Percentiles rank a stretch among this genome's conserved stretches.
Conservation (phyloP, 805 yeast genomes). For the Candida berthetii region DNA sequence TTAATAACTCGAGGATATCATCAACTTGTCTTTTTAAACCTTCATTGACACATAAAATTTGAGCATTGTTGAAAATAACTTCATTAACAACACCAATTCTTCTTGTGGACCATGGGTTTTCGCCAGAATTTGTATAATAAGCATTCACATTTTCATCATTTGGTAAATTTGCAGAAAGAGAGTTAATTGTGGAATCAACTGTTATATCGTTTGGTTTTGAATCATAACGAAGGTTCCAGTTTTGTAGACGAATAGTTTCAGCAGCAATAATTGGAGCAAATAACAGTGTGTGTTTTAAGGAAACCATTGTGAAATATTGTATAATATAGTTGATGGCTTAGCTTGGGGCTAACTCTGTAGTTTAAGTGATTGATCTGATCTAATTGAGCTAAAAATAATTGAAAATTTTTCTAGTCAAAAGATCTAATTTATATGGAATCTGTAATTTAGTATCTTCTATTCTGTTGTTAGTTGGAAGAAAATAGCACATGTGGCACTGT, state of each 20-base stretch:
- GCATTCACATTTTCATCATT: conserved; percentile 4
- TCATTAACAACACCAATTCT: conserved; percentile 28
- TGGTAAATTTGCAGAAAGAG: conserved; percentile 3
- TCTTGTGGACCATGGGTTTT: conserved; percentile 28
- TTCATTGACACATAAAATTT: conserved; percentile 32
- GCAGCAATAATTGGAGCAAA: background rate
- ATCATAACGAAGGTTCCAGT: conserved; percentile 14
- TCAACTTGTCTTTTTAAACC: conserved; percentile 30
- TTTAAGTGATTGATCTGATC: too few species aligned
- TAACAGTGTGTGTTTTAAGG: background rate
- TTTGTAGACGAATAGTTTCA: conserved; percentile 2
- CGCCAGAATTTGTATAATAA: conserved; percentile 20
- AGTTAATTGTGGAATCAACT: conserved; percentile 3
- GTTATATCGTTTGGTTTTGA: conserved; percentile 9
- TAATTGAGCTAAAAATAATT: too few species aligned
- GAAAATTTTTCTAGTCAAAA: too few species aligned
- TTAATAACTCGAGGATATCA: conserved; percentile 25
- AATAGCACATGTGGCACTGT: too few species aligned
- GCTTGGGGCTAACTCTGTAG: too few species aligned
- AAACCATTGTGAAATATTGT: background rate
- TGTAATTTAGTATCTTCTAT: too few species aligned
- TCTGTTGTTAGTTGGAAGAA: too few species aligned
- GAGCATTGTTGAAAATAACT: conserved; percentile 26
- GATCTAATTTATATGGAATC: too few species aligned
- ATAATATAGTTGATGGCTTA: too few species aligned